Percentiles rank a stretch among this genome's conserved stretches.
phyloP scores from a whole-genome alignment of 306 rosid genomes.

The Begonia peltatifolia region DNA sequence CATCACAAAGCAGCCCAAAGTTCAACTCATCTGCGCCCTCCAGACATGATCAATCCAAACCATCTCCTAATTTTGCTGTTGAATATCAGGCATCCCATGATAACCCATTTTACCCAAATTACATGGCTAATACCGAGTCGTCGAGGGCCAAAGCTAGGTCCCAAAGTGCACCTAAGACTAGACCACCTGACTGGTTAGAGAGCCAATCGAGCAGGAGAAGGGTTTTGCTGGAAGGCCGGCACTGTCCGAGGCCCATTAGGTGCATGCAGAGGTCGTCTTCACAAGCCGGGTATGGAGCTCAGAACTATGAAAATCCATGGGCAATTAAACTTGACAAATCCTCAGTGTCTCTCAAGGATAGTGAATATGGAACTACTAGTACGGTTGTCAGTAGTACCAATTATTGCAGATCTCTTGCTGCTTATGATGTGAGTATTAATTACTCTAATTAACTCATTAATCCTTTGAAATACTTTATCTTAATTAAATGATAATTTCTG shows the following conservation, averaged over 20 bases:
- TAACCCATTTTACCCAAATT: constrained; percentile 54
- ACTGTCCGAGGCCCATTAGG: constrained; percentile 66
- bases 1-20: constrained; percentile 66
- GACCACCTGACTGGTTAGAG: constrained; percentile 56
- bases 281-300: constrained; percentile 52
- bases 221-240: constrained; percentile 56
- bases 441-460: constrained; percentile 26
- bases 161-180: constrained; percentile 86
- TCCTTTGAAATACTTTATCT: constrained; percentile 2
- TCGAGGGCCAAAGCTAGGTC: constrained; percentile 77
- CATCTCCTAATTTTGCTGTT: constrained; percentile 25
- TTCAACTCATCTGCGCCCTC: constrained; percentile 38
- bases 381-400: constrained; percentile 53
- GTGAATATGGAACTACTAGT: constrained; percentile 77
- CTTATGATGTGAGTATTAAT: constrained; percentile 46
- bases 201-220: constrained; percentile 64
- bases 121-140: constrained; percentile 93
- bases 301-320: constrained; percentile 59
- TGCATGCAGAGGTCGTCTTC: constrained; percentile 85
- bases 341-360: constrained; percentile 30
- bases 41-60: constrained; percentile 13
- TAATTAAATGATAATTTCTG: not conserved
- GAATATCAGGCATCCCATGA: constrained; percentile 40
- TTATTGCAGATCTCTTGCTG: constrained; percentile 61
- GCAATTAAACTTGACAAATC: constrained; percentile 69